Evolutionary conservation across 2,329 filamentous ascomycete species (phyloP).

Genomic region (Colletotrichum karsti): DNA sequence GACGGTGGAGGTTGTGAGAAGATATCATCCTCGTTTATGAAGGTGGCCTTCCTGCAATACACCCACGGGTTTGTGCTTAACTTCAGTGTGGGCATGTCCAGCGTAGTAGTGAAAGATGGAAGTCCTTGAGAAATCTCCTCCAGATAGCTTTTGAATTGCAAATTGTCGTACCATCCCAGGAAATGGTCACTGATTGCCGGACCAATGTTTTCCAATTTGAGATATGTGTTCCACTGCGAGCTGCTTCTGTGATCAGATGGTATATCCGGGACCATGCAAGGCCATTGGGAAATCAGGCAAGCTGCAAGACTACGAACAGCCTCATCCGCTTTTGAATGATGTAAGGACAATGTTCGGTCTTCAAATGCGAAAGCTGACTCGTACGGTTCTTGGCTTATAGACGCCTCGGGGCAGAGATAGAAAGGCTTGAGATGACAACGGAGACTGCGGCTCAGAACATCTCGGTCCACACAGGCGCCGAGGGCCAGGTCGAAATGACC

Average conservation of each 20-base stretch:
- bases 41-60: neutral
- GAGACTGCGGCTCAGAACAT: neutral
- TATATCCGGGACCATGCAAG: neutral
- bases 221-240: neutral
- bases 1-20: neutral
- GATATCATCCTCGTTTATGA: neutral
- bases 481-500: neutral
- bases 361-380: no score
- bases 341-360: neutral
- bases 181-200: no score
- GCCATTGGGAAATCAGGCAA: neutral
- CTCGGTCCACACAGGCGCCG: neutral
- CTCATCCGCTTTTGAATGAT: no score
- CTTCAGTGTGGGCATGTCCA: no score
- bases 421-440: neutral
- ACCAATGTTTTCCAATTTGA: neutral
- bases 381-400: neutral
- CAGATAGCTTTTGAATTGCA: neutral
- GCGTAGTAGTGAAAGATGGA: neutral
- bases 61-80: no score
- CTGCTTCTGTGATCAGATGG: neutral
- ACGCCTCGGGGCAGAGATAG: neutral
- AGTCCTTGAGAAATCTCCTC: neutral
- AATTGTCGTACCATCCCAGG: neutral
- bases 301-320: neutral